Percentiles rank a stretch among this genome's conserved stretches.
These are phyloP conservation scores for Calonectria crousiana DNA, from an alignment of 2,329 filamentous ascomycete genomes.

Conservation along the genomic window DNA sequence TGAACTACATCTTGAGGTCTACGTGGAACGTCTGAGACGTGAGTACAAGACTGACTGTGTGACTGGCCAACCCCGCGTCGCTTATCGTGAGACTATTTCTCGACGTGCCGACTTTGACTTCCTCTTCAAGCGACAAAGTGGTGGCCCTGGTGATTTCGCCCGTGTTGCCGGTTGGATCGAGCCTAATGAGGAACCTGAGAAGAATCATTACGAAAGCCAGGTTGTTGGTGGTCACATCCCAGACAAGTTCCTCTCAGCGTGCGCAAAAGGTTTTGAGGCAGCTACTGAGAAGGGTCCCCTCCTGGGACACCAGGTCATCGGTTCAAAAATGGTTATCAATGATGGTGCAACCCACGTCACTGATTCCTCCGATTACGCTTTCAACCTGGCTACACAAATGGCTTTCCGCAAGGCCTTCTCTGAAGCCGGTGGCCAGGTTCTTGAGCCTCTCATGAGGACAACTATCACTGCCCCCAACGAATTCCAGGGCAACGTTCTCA, in stretches of 20 bases:
- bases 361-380: constrained; percentile 96
- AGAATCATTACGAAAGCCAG: constrained; percentile 88
- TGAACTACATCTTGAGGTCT: constrained; percentile 96
- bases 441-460: constrained; percentile 98
- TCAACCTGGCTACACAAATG: constrained; percentile 94
- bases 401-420: constrained; percentile 96
- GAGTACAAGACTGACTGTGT: constrained; percentile 97
- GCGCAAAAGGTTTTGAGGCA: constrained; percentile 91
- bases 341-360: constrained; percentile 98
- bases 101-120: constrained; percentile 88
- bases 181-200: constrained; percentile 78
- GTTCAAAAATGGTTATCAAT: constrained; percentile 90
- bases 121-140: constrained; percentile 93
- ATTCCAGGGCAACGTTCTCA: constrained; percentile 97
- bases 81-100: constrained; percentile 94
- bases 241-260: constrained; percentile 95
- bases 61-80: constrained; percentile 96
- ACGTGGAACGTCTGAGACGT: constrained; percentile 94
- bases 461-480: constrained; percentile 95
- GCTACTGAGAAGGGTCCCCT: constrained; percentile 89
- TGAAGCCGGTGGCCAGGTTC: constrained; percentile 82
- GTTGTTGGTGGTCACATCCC: constrained; percentile 91
- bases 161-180: constrained; percentile 94
- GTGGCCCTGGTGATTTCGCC: constrained; percentile 95
- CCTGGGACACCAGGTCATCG: constrained; percentile 92